A percentile compares a stretch with the other conserved stretches of the same genome.
Conservation (phyloP, 208 protist species). For the Wallacemonas collosoma region DNA sequence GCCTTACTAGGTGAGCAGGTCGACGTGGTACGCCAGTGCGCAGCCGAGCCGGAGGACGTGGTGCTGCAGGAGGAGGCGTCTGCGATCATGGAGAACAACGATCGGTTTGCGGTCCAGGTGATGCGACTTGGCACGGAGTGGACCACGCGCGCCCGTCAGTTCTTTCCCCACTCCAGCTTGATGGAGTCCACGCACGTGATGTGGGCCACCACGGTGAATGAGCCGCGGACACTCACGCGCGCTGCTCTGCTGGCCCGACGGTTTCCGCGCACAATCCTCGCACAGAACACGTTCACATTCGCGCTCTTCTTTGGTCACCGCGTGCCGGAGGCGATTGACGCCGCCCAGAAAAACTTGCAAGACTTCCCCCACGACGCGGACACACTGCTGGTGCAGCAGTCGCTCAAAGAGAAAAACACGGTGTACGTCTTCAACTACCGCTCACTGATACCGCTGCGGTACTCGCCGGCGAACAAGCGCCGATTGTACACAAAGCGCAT, state of each 20-base stretch:
- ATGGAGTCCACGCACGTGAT: slow-evolving; percentile 40
- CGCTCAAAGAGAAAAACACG: slow-evolving; percentile 43
- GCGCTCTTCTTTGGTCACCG: slow-evolving; percentile 69
- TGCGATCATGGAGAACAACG: slow-evolving; percentile 29
- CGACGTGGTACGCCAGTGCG: slow-evolving; percentile 1
- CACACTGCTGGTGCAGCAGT: slow-evolving; percentile 41
- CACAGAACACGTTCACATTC: slow-evolving; percentile 71
- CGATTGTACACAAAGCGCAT: slow-evolving; percentile 59
- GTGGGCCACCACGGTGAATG: slow-evolving; percentile 34
- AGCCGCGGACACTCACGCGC: slow-evolving; percentile 43
- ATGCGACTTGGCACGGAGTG: slow-evolving; percentile 48
- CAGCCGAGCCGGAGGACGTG: slow-evolving; percentile 20
- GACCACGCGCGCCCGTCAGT: slow-evolving; percentile 46
- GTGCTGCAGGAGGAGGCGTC: slow-evolving; percentile 21
- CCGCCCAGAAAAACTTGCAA: slow-evolving; percentile 62
- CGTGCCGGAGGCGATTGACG: slow-evolving; percentile 72
- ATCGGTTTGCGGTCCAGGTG: slow-evolving; percentile 43
- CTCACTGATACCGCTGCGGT: slow-evolving; percentile 52
- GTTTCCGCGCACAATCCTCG: slow-evolving; percentile 57
- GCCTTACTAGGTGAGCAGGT: slow-evolving; percentile 43
- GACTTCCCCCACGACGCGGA: slow-evolving; percentile 66
- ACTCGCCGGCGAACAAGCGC: slow-evolving; percentile 38
- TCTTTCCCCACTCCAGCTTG: slow-evolving; percentile 59
- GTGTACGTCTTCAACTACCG: slow-evolving; percentile 79
- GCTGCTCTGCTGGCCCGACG: slow-evolving; percentile 56